Percentiles rank a stretch among this genome's conserved stretches.
Evolutionary conservation across 371 early-diverging fungal genomes (phyloP).

Genomic region (Rhizopus arrhizus): DNA sequence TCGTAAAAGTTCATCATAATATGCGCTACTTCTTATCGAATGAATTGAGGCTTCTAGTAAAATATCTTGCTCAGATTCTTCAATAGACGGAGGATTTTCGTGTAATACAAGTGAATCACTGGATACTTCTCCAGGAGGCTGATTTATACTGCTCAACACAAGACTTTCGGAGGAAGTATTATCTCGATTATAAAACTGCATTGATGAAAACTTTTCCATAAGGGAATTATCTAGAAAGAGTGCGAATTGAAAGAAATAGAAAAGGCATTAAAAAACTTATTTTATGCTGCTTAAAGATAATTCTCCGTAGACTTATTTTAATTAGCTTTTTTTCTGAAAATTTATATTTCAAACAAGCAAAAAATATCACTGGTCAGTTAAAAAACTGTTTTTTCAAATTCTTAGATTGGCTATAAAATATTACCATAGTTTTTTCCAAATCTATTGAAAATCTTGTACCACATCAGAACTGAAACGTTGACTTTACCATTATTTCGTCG

Average conservation of each 20-base stretch:
- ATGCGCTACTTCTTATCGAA: neutral
- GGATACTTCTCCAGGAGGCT: neutral
- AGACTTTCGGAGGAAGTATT: neutral
- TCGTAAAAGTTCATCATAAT: neutral
- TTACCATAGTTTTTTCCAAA: no score
- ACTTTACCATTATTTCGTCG: no score
- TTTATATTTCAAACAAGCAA: no score
- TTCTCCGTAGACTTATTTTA: slow-evolving; percentile 7
- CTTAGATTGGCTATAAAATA: no score
- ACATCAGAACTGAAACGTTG: no score
- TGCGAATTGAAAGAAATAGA: neutral
- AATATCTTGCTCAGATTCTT: slow-evolving; percentile 1
- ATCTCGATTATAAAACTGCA: neutral
- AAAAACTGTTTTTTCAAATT: no score
- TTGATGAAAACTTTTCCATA: neutral
- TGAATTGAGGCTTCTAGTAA: neutral
- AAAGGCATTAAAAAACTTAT: neutral
- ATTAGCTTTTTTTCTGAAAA: slow-evolving; percentile 6
- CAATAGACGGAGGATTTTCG: neutral
- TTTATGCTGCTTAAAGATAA: slow-evolving; percentile 3
- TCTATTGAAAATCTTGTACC: no score
- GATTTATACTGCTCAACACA: neutral
- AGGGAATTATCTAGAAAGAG: neutral
- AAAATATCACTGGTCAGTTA: no score
- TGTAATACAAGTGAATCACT: neutral